Base-by-base conservation (phyloP, 2,329 filamentous ascomycete species). In the Cordyceps cateniannulata region DNA sequence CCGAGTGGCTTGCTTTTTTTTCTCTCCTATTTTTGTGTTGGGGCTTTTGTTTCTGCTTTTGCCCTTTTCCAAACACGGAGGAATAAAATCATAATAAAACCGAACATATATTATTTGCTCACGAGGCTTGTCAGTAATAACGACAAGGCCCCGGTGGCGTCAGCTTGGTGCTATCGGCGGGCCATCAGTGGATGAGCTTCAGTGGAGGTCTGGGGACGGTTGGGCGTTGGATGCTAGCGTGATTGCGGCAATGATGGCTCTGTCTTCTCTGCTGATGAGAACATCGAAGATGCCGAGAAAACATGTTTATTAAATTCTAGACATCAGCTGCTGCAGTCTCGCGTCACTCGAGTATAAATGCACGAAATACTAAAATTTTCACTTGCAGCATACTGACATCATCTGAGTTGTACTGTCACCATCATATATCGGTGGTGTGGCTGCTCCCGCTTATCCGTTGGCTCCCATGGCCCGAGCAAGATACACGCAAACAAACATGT, bases 381-480 rank as follows among this genome's bases (percentile, higher is more conserved):
- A 32, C 9, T 3, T 12, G 14, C 5, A 35, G 8, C 10, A 14
- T 35, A 35, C 32, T 35, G 8, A 9, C 14, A 7, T 24, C 14
- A 18, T 54, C 18, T 16, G 7, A 42, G 14, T n/a, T 42, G 38
- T 42, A 16, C 16, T 18, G 38, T 42, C 16, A 16, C 22, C 32
- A 18, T 3, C 10, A 18, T 14, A n/a, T 12, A 14, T 8, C 14
- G 38, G 16, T 49, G n/a, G 16, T 40, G n/a, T n/a, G 24, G 29
- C 44, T 38, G n/a, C 29, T 25, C n/a, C 29, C 12, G 29, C 56
- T 59, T 59, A 51, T 59, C 54, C 47, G 56, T 59, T 59, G 56
- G 47, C 56, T 59, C 47, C 6, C 47, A 44, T 42, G 6, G n/a
- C n/a, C n/a, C n/a, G n/a, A 20, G 20, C 32, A 42, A 18, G 56